phyloP scores from a whole-genome alignment of 2,329 filamentous ascomycete genomes.

The Penicillium fuscoglaucum region DNA sequence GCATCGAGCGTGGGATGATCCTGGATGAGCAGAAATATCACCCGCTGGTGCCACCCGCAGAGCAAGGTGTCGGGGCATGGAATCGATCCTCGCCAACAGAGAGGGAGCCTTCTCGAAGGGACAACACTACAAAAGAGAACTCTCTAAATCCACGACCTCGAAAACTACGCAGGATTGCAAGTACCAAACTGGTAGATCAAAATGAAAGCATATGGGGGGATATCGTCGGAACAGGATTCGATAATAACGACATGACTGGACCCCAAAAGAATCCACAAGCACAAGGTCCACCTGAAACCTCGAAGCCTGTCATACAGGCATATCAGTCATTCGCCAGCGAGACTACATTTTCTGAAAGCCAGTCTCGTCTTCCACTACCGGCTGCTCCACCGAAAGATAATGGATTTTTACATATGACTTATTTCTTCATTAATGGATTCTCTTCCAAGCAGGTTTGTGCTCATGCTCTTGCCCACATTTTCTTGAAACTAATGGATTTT shows the following conservation, averaged over 20 bases:
- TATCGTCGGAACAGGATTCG: constrained; percentile 62
- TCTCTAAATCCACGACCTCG: constrained; percentile 62
- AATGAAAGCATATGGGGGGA: constrained; percentile 87
- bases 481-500: constrained; percentile 13
- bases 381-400: constrained; percentile 34
- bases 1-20: constrained; percentile 81
- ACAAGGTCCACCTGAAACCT: constrained; percentile 17
- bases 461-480: background rate
- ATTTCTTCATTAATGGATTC: constrained; percentile 64
- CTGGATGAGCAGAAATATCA: constrained; percentile 85
- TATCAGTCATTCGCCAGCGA: constrained; percentile 43
- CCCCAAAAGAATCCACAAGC: constrained; percentile 27
- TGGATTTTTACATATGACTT: constrained; percentile 56
- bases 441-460: constrained; percentile 51
- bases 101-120: constrained; percentile 15
- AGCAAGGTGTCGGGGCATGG: constrained; percentile 79
- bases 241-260: constrained; percentile 26
- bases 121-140: constrained; percentile 44
- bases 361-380: constrained; percentile 20
- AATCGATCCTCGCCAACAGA: constrained; percentile 48
- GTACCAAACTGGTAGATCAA: constrained; percentile 76
- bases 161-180: constrained; percentile 85
- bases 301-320: constrained; percentile 32
- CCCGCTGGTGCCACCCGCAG: constrained; percentile 65
- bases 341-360: constrained; percentile 34